Evolutionary conservation across 805 yeast genomes (phyloP).

Genomic region (Saturnispora hagleri): DNA sequence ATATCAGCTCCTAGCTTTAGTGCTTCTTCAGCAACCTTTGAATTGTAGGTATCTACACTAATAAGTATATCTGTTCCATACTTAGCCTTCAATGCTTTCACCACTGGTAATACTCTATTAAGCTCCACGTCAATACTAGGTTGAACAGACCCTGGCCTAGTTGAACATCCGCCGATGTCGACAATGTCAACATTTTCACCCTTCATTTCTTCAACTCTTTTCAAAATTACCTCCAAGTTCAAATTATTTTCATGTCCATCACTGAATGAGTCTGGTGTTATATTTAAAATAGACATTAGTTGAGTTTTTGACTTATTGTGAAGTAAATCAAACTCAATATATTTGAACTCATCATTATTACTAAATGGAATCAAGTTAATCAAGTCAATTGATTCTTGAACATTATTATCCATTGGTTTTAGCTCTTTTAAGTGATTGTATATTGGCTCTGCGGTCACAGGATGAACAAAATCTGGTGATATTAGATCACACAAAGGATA

Average conservation of each 20-base stretch:
- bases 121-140: slow-evolving; percentile 61
- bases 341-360: slow-evolving; percentile 15
- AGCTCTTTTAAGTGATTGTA: slow-evolving; percentile 52
- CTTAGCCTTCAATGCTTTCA: slow-evolving; percentile 45
- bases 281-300: slow-evolving; percentile 81
- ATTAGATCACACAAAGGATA: slow-evolving; percentile 80
- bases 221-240: slow-evolving; percentile 33
- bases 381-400: slow-evolving; percentile 44
- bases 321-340: slow-evolving; percentile 37
- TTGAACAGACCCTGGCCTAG: slow-evolving; percentile 73
- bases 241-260: slow-evolving; percentile 60
- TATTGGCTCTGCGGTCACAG: slow-evolving; percentile 77
- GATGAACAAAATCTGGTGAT: slow-evolving; percentile 60
- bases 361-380: slow-evolving; percentile 41
- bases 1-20: slow-evolving; percentile 79
- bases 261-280: slow-evolving; percentile 92
- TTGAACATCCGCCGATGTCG: slow-evolving; percentile 93
- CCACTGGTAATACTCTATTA: slow-evolving; percentile 58
- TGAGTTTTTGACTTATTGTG: slow-evolving; percentile 42
- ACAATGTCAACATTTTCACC: slow-evolving; percentile 61
- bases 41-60: slow-evolving; percentile 83
- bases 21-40: slow-evolving; percentile 62
- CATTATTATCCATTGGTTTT: slow-evolving; percentile 19
- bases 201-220: slow-evolving; percentile 41
- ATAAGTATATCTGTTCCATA: slow-evolving; percentile 35